Percentiles rank a stretch among this genome's conserved stretches.
phyloP scores from a whole-genome alignment of 2,329 filamentous ascomycete genomes.

The Capronia americana region DNA sequence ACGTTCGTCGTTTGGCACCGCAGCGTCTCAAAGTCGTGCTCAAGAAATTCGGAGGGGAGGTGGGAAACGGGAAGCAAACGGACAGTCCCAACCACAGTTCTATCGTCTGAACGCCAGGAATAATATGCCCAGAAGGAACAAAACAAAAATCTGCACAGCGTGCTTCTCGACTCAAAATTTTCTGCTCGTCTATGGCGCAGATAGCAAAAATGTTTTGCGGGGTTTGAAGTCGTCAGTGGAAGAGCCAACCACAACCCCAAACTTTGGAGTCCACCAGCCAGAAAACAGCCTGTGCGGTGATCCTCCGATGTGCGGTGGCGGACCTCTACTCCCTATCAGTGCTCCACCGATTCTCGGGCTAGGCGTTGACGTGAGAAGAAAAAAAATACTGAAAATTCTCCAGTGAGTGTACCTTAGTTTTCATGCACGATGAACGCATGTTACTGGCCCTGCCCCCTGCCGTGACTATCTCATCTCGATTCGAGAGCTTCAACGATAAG shows the following conservation, averaged over 20 bases:
- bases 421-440: conserved; percentile 8
- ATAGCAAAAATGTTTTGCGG: conserved; percentile 32
- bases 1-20: conserved; percentile 6
- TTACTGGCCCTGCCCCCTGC: neutral
- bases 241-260: conserved; percentile 23
- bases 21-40: neutral
- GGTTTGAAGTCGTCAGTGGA: conserved; percentile 18
- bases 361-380: neutral
- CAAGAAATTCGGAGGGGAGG: conserved; percentile 2
- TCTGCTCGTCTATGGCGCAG: conserved; percentile 22
- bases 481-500: neutral
- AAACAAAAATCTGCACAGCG: conserved; percentile 15
- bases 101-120: conserved; percentile 17
- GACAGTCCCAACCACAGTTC: conserved; percentile 15
- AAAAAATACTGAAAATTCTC: conserved; percentile 7
- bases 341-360: conserved; percentile 1
- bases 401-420: neutral
- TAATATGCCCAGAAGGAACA: conserved; percentile 15
- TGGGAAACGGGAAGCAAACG: conserved; percentile 11
- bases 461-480: neutral
- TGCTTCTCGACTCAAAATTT: conserved; percentile 27
- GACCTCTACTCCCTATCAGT: neutral
- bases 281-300: conserved; percentile 11
- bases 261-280: conserved; percentile 14
- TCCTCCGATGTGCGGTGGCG: conserved; percentile 27